Conservation (phyloP, 1,284 basidiomycete genomes). For the Moesziomyces sp. region DNA sequence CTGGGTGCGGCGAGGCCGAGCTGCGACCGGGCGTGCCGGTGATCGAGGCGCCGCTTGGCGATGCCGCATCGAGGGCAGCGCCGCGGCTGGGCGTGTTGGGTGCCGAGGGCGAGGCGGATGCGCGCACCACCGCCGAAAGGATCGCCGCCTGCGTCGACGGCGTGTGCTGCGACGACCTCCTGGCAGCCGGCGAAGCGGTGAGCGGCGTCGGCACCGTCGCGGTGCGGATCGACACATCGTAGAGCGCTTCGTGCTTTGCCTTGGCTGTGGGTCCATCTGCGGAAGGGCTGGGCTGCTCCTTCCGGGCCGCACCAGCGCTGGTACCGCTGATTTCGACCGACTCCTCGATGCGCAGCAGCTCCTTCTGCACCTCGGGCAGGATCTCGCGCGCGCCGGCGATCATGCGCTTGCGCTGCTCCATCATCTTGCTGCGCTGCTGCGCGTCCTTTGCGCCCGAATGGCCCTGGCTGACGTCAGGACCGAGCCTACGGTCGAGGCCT, state of each 20-base stretch:
- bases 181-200: constrained; percentile 40
- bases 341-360: constrained; percentile 49
- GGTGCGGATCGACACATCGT: constrained; percentile 16
- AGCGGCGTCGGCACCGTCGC: constrained; percentile 21
- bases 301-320: neutral
- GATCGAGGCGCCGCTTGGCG: constrained; percentile 6
- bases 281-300: constrained; percentile 2
- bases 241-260: constrained; percentile 1
- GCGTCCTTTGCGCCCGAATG: constrained; percentile 29
- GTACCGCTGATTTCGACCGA: constrained; percentile 38
- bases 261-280: neutral
- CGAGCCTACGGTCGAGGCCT: constrained; percentile 52
- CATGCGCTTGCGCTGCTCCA: constrained; percentile 50
- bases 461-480: constrained; percentile 45
- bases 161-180: constrained; percentile 20
- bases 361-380: constrained; percentile 52
- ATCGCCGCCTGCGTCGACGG: constrained; percentile 43
- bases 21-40: constrained; percentile 16
- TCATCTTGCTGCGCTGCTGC: constrained; percentile 41
- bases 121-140: constrained; percentile 45
- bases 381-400: constrained; percentile 46
- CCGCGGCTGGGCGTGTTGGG: constrained; percentile 25
- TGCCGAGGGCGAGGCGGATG: constrained; percentile 41
- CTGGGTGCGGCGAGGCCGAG: constrained; percentile 23
- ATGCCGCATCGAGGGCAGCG: neutral